Percentiles rank a stretch among this genome's conserved stretches.
Conservation (phyloP, 2,329 filamentous ascomycete genomes). For the Beauveria sp. region DNA sequence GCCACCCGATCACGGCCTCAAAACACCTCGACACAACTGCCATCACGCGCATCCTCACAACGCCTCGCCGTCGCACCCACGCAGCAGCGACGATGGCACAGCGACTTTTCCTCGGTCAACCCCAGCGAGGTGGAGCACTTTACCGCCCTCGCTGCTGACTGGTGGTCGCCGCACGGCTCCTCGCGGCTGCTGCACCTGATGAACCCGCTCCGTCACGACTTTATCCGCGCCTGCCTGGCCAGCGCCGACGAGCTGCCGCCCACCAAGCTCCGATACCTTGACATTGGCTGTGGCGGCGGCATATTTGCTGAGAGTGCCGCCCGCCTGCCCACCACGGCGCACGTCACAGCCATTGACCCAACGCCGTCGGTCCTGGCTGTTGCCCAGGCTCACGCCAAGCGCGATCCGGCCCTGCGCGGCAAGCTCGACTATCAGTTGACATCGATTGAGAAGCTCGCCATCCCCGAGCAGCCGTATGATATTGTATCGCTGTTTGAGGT, state of each 20-base stretch:
- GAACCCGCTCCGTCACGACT: conserved; percentile 94
- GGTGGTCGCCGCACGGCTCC: conserved; percentile 95
- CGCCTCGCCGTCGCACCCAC: neutral
- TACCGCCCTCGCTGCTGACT: conserved; percentile 82
- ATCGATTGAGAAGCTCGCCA: conserved; percentile 62
- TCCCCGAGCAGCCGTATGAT: conserved; percentile 54
- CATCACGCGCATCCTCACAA: neutral
- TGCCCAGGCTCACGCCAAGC: conserved; percentile 65
- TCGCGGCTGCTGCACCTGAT: conserved; percentile 92
- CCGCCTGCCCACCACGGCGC: conserved; percentile 52
- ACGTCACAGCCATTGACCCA: conserved; percentile 72
- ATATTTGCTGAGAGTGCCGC: conserved; percentile 91
- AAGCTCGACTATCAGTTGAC: conserved; percentile 68
- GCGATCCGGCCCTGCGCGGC: conserved; percentile 58
- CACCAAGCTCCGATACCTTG: conserved; percentile 59
- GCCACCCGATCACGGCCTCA: neutral
- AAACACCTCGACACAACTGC: neutral
- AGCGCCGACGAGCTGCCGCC: conserved; percentile 33
- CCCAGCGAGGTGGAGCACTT: conserved; percentile 89
- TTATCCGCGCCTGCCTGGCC: conserved; percentile 67
- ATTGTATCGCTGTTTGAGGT: conserved; percentile 89
- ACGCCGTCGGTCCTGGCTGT: conserved; percentile 66
- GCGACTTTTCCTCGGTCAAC: conserved; percentile 64
- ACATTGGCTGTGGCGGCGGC: conserved; percentile 91
- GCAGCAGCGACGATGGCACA: conserved; percentile 6